These are phyloP conservation scores for Gossypium australe DNA, from an alignment of 345 rosid species.

Conservation along the genomic window DNA sequence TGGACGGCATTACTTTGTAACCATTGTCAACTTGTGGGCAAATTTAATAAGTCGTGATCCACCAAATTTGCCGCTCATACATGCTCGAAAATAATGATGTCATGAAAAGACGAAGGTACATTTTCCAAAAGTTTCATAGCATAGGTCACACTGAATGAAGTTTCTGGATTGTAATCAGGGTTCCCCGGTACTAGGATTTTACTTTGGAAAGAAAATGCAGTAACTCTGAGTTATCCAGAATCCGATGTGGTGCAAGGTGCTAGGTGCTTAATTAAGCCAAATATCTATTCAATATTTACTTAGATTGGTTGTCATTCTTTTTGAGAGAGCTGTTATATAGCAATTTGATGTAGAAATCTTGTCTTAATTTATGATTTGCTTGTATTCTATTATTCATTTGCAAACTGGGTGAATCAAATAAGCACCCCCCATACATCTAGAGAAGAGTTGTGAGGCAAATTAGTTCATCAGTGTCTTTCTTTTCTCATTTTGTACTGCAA, in stretches of 20 bases:
- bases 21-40: conserved; percentile 79
- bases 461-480: background rate
- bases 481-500: conserved; percentile 1
- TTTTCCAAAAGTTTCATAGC: background rate
- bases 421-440: conserved; percentile 12
- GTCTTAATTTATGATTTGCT: background rate
- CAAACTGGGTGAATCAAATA: conserved; percentile 24
- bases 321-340: conserved; percentile 23
- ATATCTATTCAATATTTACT: background rate
- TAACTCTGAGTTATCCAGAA: conserved; percentile 7
- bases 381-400: conserved; percentile 14
- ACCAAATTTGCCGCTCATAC: conserved; percentile 43
- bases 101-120: background rate
- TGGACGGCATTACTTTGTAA: conserved; percentile 49
- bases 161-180: conserved; percentile 5
- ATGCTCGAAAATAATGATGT: conserved; percentile 15
- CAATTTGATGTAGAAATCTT: conserved; percentile 18
- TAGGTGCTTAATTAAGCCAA: background rate
- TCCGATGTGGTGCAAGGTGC: background rate
- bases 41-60: conserved; percentile 53
- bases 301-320: conserved; percentile 28
- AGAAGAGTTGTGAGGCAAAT: background rate
- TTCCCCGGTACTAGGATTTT: background rate
- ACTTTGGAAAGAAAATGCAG: background rate
- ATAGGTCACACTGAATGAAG: background rate